phyloP scores from a whole-genome alignment of 2,329 filamentous ascomycete genomes.

The Neonectria ditissima region DNA sequence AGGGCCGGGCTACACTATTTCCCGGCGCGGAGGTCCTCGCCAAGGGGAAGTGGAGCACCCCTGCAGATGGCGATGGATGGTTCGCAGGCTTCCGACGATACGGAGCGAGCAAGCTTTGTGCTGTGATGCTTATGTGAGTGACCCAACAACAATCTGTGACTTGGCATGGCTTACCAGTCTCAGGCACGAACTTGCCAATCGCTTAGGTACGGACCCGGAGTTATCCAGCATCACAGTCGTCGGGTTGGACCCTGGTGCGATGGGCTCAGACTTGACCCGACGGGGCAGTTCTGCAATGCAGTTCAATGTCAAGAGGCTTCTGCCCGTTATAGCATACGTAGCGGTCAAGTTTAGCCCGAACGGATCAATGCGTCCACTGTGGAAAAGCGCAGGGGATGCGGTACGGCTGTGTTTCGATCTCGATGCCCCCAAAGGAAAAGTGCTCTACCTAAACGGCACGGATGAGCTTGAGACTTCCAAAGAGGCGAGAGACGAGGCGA shows the following conservation, averaged over 20 bases:
- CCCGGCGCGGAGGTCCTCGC: conserved; percentile 48
- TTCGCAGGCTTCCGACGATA: conserved; percentile 51
- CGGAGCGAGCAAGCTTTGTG: conserved; percentile 54
- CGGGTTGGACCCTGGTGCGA: conserved; percentile 54
- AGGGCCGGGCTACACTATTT: conserved; percentile 44
- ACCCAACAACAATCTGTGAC: not conserved
- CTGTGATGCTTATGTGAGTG: conserved; percentile 51
- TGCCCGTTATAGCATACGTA: conserved; percentile 42
- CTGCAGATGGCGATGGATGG: conserved; percentile 45
- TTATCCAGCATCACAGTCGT: conserved; percentile 52
- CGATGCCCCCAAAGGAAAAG: conserved; percentile 43
- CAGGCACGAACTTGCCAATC: conserved; percentile 51
- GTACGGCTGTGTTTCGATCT: conserved; percentile 48
- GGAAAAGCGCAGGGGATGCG: conserved; percentile 51
- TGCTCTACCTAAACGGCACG: conserved; percentile 51
- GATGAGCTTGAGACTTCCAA: conserved; percentile 43
- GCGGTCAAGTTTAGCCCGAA: conserved; percentile 46
- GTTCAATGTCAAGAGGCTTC: conserved; percentile 40
- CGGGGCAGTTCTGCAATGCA: conserved; percentile 42
- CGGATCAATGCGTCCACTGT: conserved; percentile 43
- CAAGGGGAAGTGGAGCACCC: conserved; percentile 50
- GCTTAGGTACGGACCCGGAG: conserved; percentile 49
- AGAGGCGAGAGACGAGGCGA: conserved; percentile 47
- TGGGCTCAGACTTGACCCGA: conserved; percentile 49
- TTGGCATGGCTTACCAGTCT: conserved; percentile 20